Evolutionary conservation across 192 early-diverging fungal genomes (phyloP), one percentile per base, ranked within the genome.

Genomic region (Backusella circina): DNA sequence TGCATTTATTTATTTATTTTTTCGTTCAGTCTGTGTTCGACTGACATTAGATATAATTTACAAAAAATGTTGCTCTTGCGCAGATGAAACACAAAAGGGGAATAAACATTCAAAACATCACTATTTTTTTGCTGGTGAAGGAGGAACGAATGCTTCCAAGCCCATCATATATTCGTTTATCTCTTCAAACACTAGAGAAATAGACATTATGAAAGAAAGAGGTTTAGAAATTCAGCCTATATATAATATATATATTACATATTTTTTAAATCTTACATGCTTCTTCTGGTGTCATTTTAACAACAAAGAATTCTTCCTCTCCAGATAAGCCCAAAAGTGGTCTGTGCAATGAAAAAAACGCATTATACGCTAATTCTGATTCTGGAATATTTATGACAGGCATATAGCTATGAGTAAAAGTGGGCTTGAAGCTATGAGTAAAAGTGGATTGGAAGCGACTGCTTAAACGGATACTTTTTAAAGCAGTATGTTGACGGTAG

Each of bases 321-420:
- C 23, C 51, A 81, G 18, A 89, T 75, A 26, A 88, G 32, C 66
- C 66, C 32, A 67, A 73, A 44, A 90, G 73, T 51, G 89, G 89
- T 64, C 88, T 82, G 69, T 90, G 85, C 18, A 86, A 70, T 8
- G 89, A 87, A 75, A 88, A 90, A 77, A 90, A 90, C 18, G 85
- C 80, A 41, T 84, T 86, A 30, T 84, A 82, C 15, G 86, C 86
- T 2, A 90, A 80, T 67, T 90, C 89, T 5, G 77, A 69, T 47
- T 79, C 72, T 23, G 82, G 78, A 57, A 83, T 75, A 50, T 83
- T 79, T 3, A 44, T 37, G 10, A 44, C 68, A 8, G 39, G 68
- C 26, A 70, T 23, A 16, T 23, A 54, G 39, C 13, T 41, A 41
- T 16, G 39, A 4, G 7, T 38, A 38, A 38, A 38, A 10, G 39